Conservation (phyloP, 73 alveolate species). For the Paramecium pentaurelia region DNA sequence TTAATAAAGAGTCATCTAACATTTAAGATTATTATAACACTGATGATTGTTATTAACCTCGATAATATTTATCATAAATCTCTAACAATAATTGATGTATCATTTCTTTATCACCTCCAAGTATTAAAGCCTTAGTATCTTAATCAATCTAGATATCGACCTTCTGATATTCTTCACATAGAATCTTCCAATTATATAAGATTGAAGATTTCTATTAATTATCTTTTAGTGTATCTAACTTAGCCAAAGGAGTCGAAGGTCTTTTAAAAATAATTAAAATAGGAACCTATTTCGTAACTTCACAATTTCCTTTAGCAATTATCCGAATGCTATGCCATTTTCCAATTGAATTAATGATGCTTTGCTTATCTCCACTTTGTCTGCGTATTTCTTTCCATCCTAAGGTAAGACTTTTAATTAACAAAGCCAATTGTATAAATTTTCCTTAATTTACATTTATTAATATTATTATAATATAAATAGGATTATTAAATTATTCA, state of each 20-base stretch:
- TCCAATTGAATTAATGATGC: conserved; percentile 25
- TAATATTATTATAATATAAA: not conserved
- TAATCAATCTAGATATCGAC: conserved; percentile 69
- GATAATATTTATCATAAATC: conserved; percentile 14
- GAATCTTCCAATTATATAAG: conserved; percentile 80
- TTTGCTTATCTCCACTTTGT: conserved; percentile 35
- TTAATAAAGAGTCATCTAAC: not conserved
- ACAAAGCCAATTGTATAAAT: conserved; percentile 49
- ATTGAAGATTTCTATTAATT: conserved; percentile 63
- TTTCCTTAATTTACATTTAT: conserved; percentile 51
- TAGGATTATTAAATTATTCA: not conserved
- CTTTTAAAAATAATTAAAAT: not conserved
- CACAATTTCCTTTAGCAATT: conserved; percentile 41
- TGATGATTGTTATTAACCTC: conserved; percentile 29
- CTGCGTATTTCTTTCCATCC: conserved; percentile 56
- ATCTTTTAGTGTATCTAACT: conserved; percentile 62
- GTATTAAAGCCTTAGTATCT: conserved; percentile 67
- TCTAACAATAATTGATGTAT: conserved; percentile 47
- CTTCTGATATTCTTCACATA: conserved; percentile 64
- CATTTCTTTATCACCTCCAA: conserved; percentile 67
- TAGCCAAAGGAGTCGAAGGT: conserved; percentile 60
- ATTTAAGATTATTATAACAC: not conserved
- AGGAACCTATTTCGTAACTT: conserved; percentile 50
- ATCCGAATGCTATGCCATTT: conserved; percentile 54
- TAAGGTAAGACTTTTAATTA: not conserved